Conservation (phyloP, 805 yeast genomes). For the Peterozyma xylosa region DNA sequence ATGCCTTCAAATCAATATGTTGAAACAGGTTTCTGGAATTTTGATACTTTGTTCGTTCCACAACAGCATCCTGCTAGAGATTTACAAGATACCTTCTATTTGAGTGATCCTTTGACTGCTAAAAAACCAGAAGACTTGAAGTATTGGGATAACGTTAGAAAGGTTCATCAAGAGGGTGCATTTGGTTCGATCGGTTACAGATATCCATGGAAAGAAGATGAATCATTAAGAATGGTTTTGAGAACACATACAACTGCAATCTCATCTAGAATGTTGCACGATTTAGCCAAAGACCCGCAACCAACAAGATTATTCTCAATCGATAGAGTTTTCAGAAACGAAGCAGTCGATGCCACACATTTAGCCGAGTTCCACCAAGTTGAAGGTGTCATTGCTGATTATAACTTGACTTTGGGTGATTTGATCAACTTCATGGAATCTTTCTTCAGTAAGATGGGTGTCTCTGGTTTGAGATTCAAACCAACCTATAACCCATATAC, state of each 20-base stretch:
- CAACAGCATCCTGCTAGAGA: conserved; percentile 99
- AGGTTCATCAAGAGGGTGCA: conserved; percentile 84
- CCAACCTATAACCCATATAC: conserved; percentile 99
- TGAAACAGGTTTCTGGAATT: conserved; percentile 98
- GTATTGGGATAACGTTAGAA: conserved; percentile 71
- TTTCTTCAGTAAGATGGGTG: conserved; percentile 97
- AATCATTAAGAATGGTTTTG: conserved; percentile 83
- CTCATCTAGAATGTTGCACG: conserved; percentile 79
- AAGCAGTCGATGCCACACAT: conserved; percentile 99
- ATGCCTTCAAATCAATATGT: conserved; percentile 99
- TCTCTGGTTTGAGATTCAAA: conserved; percentile 88
- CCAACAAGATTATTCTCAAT: conserved; percentile 92
- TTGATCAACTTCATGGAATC: conserved; percentile 97
- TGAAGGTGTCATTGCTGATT: conserved; percentile 98
- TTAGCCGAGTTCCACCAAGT: conserved; percentile 99
- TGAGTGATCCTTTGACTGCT: conserved; percentile 85
- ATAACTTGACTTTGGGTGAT: conserved; percentile 89
- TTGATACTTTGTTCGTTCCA: conserved; percentile 93
- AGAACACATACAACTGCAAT: conserved; percentile 98
- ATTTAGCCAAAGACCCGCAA: conserved; percentile 80
- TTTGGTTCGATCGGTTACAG: conserved; percentile 96
- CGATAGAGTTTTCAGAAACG: conserved; percentile 98
- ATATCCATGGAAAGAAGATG: conserved; percentile 93
- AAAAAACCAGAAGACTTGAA: conserved; percentile 74
- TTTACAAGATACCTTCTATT: conserved; percentile 95